phyloP scores from a whole-genome alignment of 1,139 yeast species.

The Kurtzmaniella quercitrusa region DNA sequence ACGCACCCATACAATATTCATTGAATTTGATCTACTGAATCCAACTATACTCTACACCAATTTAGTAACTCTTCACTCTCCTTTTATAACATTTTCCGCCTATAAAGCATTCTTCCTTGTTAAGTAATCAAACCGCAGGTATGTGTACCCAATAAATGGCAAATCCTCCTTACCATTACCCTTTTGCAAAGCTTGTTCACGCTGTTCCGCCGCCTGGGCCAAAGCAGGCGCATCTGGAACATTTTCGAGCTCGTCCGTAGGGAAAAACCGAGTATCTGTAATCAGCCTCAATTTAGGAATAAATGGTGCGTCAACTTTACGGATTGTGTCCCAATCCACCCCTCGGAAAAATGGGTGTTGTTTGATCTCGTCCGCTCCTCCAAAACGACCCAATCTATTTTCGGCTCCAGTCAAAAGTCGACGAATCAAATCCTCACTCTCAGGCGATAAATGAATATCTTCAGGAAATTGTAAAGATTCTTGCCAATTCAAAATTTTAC shows the following conservation, averaged over 20 bases:
- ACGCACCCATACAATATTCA: no score
- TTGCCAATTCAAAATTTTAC: constrained; percentile 93
- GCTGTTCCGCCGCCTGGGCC: constrained; percentile 60
- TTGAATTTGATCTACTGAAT: no score
- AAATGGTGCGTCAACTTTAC: constrained; percentile 80
- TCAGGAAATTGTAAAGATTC: constrained; percentile 93
- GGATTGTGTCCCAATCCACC: constrained; percentile 92
- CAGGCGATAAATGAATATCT: constrained; percentile 90
- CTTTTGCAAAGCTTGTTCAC: constrained; percentile 8
- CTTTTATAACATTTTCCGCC: neutral
- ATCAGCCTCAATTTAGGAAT: constrained; percentile 71
- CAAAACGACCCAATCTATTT: constrained; percentile 82
- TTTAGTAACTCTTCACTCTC: neutral
- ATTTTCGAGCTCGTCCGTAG: constrained; percentile 93
- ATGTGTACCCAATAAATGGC: constrained; percentile 96
- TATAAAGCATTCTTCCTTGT: constrained; percentile 82
- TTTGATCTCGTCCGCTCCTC: constrained; percentile 93
- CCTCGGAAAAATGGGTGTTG: constrained; percentile 92
- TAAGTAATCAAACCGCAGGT: constrained; percentile 86
- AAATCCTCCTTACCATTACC: constrained; percentile 69
- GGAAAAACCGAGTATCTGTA: constrained; percentile 97
- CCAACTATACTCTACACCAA: neutral
- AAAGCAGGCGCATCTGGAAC: constrained; percentile 92
- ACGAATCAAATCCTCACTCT: constrained; percentile 88
- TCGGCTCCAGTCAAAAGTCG: constrained; percentile 81